Conservation (phyloP, 108 stramenopile genomes). For the Cyclotella baltica region DNA sequence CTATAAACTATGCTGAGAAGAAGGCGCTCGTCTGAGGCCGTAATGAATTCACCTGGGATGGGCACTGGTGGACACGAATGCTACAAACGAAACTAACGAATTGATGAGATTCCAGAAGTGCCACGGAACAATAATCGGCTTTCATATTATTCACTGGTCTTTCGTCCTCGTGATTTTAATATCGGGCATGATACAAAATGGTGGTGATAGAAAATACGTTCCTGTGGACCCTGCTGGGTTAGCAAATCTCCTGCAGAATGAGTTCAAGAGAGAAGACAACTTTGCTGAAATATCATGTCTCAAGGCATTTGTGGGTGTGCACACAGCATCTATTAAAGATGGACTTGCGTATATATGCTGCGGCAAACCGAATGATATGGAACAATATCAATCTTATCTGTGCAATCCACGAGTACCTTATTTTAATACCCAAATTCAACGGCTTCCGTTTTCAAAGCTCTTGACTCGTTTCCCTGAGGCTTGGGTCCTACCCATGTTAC, state of each 20-base stretch:
- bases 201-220: conserved; percentile 66
- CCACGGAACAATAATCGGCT: not conserved
- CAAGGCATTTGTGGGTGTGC: conserved; percentile 74
- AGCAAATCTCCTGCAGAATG: not conserved
- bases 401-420: conserved; percentile 43
- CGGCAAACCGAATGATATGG: not conserved
- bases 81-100: not conserved
- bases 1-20: conserved; percentile 4
- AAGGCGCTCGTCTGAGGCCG: conserved; percentile 9
- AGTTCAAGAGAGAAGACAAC: not conserved
- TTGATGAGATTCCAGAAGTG: not conserved
- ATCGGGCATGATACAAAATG: conserved; percentile 42
- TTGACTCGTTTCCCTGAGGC: conserved; percentile 75
- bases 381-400: conserved; percentile 29
- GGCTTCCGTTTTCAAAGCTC: conserved; percentile 60
- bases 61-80: not conserved
- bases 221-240: conserved; percentile 54
- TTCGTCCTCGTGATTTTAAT: conserved; percentile 6
- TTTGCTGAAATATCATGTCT: conserved; percentile 35
- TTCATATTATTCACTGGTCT: conserved; percentile 24
- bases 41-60: not conserved
- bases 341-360: conserved; percentile 65
- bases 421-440: conserved; percentile 23
- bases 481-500: conserved; percentile 82
- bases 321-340: conserved; percentile 60